Evolutionary conservation across 1,284 basidiomycete species (phyloP).

Genomic region (Cryptococcus depauperatus): DNA sequence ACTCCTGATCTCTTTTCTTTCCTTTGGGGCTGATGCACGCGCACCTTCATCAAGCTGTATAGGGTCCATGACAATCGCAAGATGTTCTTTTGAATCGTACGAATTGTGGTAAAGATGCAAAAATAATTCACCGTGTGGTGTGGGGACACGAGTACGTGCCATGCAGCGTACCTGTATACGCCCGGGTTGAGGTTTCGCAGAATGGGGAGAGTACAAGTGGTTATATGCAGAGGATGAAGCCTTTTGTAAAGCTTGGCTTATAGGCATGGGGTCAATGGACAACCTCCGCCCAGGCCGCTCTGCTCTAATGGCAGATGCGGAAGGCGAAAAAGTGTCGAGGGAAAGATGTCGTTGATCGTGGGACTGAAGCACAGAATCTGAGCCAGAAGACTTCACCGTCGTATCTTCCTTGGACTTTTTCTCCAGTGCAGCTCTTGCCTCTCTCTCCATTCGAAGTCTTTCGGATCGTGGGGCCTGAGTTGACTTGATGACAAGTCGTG

Average conservation of each 20-base stretch:
- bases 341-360: no score
- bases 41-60: slow-evolving; percentile 57
- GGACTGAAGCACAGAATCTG: not conserved
- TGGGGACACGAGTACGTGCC: slow-evolving; percentile 94
- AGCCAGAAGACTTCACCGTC: not conserved
- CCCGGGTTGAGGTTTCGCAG: not conserved
- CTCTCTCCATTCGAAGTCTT: slow-evolving; percentile 23
- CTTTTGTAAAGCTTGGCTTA: slow-evolving; percentile 32
- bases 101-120: slow-evolving; percentile 71
- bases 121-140: slow-evolving; percentile 88
- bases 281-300: slow-evolving; percentile 26
- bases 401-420: not conserved
- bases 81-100: slow-evolving; percentile 93
- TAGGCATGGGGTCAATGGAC: slow-evolving; percentile 39
- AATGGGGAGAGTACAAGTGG: slow-evolving; percentile 13
- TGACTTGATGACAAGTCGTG: slow-evolving; percentile 26
- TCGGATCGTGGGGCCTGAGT: slow-evolving; percentile 41
- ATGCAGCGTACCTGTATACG: slow-evolving; percentile 55
- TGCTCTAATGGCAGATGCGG: not conserved
- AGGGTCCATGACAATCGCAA: slow-evolving; percentile 92
- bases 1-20: slow-evolving; percentile 60
- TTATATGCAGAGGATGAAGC: slow-evolving; percentile 27
- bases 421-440: slow-evolving; percentile 8
- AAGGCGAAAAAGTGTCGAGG: not conserved
- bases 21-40: slow-evolving; percentile 28